phyloP scores from a whole-genome alignment of 345 rosid genomes.

The Anacardium occidentale region DNA sequence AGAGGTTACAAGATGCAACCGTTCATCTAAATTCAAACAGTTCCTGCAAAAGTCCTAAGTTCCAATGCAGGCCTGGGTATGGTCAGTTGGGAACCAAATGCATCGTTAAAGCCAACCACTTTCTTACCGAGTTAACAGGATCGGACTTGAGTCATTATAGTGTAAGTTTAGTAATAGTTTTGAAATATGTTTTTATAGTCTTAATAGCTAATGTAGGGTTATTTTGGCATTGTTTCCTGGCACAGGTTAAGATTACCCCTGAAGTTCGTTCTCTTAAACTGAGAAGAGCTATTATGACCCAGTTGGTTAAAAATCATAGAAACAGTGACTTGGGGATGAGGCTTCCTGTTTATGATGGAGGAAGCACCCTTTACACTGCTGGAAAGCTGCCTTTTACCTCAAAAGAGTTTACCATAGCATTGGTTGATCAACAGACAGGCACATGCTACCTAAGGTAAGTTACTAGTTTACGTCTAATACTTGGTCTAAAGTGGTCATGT shows the following conservation, averaged over 20 bases:
- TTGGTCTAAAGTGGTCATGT: neutral
- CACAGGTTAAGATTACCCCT: conserved; percentile 38
- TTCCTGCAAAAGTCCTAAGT: conserved; percentile 33
- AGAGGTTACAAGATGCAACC: conserved; percentile 17
- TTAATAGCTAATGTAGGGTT: neutral
- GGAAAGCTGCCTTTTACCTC: conserved; percentile 36
- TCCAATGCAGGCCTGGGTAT: conserved; percentile 33
- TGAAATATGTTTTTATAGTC: neutral
- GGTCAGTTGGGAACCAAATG: conserved; percentile 36
- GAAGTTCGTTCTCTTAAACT: conserved; percentile 32
- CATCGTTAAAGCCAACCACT: conserved; percentile 46
- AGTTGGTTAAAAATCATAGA: conserved; percentile 32
- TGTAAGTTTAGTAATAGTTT: conserved; percentile 25
- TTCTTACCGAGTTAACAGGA: conserved; percentile 35
- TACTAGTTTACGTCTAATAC: neutral
- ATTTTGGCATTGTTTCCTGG: neutral
- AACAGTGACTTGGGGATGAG: conserved; percentile 34
- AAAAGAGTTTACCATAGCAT: conserved; percentile 29
- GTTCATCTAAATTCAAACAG: conserved; percentile 3
- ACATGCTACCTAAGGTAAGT: conserved; percentile 28
- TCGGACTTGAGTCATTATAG: conserved; percentile 38
- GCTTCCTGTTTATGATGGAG: conserved; percentile 47
- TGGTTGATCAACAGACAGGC: conserved; percentile 30
- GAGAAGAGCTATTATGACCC: conserved; percentile 32
- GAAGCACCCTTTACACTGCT: conserved; percentile 38